Conservation (phyloP, 371 early-diverging fungal species). For the Mucor mucedo region DNA sequence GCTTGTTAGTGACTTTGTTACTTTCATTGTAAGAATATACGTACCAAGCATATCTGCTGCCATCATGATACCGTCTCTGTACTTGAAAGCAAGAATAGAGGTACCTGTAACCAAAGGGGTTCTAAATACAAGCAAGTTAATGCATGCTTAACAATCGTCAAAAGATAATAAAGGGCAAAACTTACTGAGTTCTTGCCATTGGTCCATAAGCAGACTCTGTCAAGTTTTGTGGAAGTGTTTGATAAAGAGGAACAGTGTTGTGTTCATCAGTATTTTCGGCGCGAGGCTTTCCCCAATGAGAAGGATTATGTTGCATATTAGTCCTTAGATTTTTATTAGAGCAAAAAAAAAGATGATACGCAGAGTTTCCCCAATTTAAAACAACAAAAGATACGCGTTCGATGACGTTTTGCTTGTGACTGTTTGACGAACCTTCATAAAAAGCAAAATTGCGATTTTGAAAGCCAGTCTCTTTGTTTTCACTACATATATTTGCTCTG, state of each 20-base stretch:
- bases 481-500: too few species aligned
- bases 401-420: conserved; percentile 7
- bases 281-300: conserved; percentile 84
- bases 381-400: not conserved
- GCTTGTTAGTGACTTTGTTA: not conserved
- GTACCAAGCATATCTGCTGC: conserved; percentile 94
- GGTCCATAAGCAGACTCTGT: conserved; percentile 56
- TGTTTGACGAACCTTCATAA: not conserved
- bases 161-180: not conserved
- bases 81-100: conserved; percentile 95
- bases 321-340: not conserved
- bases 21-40: not conserved
- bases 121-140: conserved; percentile 40
- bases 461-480: too few species aligned
- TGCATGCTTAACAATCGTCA: not conserved
- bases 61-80: conserved; percentile 98
- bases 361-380: not conserved
- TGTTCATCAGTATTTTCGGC: conserved; percentile 62
- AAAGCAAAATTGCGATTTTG: too few species aligned
- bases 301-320: conserved; percentile 80
- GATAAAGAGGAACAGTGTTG: conserved; percentile 64
- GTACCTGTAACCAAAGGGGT: conserved; percentile 95
- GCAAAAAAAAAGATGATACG: not conserved
- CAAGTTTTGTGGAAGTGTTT: conserved; percentile 45
- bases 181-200: conserved; percentile 68